Conservation (phyloP, 306 rosid species). For the Abrus precatorius region DNA sequence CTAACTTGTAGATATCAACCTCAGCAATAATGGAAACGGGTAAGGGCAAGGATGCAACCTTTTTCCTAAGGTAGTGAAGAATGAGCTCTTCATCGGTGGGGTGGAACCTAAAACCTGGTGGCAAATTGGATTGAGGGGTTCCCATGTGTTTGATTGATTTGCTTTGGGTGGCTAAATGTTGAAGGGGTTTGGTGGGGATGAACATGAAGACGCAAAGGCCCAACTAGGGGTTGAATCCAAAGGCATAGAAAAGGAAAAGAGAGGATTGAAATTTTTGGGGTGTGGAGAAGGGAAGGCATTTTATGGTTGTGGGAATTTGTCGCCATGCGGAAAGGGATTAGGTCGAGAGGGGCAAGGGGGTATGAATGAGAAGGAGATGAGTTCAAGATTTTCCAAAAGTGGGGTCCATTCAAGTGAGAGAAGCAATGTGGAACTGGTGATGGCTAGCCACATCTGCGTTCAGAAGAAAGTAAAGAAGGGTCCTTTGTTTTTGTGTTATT, state of each 20-base stretch:
- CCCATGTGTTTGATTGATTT: constrained; percentile 47
- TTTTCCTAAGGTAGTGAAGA: constrained; percentile 63
- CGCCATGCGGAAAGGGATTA: constrained; percentile 58
- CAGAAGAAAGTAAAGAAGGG: background rate
- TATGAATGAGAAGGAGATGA: constrained; percentile 40
- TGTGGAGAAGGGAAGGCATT: constrained; percentile 47
- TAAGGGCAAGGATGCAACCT: constrained; percentile 58
- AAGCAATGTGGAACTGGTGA: constrained; percentile 23
- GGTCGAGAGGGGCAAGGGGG: constrained; percentile 57
- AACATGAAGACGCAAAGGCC: background rate
- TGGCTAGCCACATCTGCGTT: constrained; percentile 33
- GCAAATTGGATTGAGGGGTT: constrained; percentile 54
- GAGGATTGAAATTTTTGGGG: constrained; percentile 62
- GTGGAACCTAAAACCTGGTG: constrained; percentile 71
- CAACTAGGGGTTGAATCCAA: background rate
- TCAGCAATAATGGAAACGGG: constrained; percentile 71
- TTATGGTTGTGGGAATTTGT: constrained; percentile 62
- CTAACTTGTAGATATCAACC: constrained; percentile 67
- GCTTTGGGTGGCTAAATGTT: background rate
- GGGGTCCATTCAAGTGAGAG: constrained; percentile 50
- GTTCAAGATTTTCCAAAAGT: constrained; percentile 47
- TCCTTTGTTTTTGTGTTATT: constrained; percentile 8
- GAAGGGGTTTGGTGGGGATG: background rate
- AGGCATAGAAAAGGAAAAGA: background rate
- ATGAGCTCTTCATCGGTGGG: constrained; percentile 70